Conservation (phyloP, 129 eudicot genomes). For the Tagetes patula region DNA sequence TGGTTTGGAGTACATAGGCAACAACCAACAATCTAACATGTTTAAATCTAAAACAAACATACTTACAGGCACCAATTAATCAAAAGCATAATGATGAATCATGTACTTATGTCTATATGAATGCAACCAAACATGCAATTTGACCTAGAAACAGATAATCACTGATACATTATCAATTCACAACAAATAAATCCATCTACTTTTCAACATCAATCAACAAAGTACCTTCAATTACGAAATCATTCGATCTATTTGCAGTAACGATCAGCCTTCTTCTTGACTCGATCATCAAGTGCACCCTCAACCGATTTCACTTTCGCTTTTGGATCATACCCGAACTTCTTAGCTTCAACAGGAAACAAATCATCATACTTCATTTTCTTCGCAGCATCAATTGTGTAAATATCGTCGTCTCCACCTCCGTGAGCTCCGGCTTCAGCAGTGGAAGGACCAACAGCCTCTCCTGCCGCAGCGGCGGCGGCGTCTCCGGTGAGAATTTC, state of each 20-base stretch:
- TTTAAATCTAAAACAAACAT: background rate
- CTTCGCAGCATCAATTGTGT: constrained; percentile 91
- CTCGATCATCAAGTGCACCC: constrained; percentile 84
- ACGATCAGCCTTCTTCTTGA: constrained; percentile 98
- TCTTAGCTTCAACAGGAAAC: constrained; percentile 91
- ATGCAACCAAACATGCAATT: background rate
- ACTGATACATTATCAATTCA: constrained; percentile 5
- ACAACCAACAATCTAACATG: too few species aligned
- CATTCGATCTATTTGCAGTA: constrained; percentile 61
- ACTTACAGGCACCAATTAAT: too few species aligned
- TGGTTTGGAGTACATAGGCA: too few species aligned
- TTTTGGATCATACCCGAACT: constrained; percentile 81
- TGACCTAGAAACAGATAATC: background rate
- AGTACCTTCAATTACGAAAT: constrained; percentile 19
- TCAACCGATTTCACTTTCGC: constrained; percentile 73
- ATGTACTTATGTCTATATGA: background rate
- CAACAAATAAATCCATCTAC: constrained; percentile 16
- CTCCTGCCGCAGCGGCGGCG: constrained; percentile 31
- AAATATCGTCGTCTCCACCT: constrained; percentile 44
- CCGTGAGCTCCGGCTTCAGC: constrained; percentile 18
- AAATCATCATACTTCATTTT: constrained; percentile 83
- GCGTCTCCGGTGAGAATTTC: constrained; percentile 44
- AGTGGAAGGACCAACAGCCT: constrained; percentile 29
- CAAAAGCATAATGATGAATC: background rate
- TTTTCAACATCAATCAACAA: constrained; percentile 13